Evolutionary conservation across 805 yeast species (phyloP).

Genomic region (Kuraishia hungarica): DNA sequence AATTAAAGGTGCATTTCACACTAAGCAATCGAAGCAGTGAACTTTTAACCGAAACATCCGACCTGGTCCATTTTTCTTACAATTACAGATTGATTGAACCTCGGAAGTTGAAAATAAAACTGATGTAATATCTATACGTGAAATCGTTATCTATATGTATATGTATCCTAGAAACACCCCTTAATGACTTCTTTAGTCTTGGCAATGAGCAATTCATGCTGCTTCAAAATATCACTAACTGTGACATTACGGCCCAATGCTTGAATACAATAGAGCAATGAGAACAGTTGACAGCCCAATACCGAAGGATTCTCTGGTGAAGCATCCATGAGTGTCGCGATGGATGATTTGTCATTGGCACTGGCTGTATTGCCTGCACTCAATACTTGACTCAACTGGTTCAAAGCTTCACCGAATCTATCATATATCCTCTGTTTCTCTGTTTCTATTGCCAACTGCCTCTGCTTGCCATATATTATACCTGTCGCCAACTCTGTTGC

Average conservation of each 20-base stretch:
- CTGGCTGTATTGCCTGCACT: background rate
- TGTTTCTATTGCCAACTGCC: background rate
- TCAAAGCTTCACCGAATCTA: background rate
- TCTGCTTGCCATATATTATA: background rate
- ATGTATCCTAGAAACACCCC: background rate
- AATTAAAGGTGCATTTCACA: no score
- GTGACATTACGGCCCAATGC: no score
- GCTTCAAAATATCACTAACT: background rate
- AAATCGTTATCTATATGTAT: background rate
- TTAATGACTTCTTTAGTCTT: slow-evolving; percentile 1
- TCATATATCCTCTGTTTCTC: background rate
- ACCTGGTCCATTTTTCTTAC: no score
- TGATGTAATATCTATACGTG: background rate
- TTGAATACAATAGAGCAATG: background rate
- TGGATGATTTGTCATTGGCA: background rate
- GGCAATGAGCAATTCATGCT: background rate
- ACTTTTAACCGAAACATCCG: background rate
- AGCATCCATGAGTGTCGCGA: background rate
- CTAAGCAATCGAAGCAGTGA: no score
- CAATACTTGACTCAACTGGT: background rate
- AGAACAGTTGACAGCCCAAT: background rate
- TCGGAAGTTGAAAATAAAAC: background rate
- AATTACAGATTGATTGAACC: no score
- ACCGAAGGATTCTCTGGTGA: background rate
- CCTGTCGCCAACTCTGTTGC: background rate